These are phyloP conservation scores for Zygosaccharomyces gambellarensis DNA, from an alignment of 805 yeast genomes.

Conservation along the genomic window DNA sequence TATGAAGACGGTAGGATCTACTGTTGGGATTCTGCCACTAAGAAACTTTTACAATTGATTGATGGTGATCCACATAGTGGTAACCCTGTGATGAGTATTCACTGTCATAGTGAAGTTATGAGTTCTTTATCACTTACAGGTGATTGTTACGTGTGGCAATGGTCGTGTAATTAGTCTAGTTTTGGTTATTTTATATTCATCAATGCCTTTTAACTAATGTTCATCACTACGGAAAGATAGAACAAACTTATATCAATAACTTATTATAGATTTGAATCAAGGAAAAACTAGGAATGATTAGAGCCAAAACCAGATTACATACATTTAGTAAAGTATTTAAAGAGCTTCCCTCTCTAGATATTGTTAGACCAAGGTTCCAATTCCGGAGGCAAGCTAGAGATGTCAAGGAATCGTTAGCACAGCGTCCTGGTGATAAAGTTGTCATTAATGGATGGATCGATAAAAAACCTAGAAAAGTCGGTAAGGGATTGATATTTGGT, in stretches of 20 bases:
- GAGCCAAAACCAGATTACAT: constrained; percentile 5
- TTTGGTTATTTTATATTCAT: background rate
- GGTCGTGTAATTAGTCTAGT: constrained; percentile 9
- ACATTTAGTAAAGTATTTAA: constrained; percentile 7
- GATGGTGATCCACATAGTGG: constrained; percentile 12
- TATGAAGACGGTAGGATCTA: constrained; percentile 26
- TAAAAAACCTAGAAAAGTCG: constrained; percentile 63
- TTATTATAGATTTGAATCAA: background rate
- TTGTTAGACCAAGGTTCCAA: constrained; percentile 16
- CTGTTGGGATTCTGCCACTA: constrained; percentile 27
- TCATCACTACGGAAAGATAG: background rate
- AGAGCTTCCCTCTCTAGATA: constrained; percentile 13
- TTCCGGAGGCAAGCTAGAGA: constrained; percentile 13
- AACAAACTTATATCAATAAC: background rate
- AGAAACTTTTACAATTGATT: constrained; percentile 18
- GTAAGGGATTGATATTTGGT: constrained; percentile 64
- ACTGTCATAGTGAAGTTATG: constrained; percentile 18
- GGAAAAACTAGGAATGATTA: background rate
- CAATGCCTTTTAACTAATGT: background rate
- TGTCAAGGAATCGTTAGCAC: constrained; percentile 9
- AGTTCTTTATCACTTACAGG: constrained; percentile 28
- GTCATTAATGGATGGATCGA: constrained; percentile 82
- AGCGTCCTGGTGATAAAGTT: constrained; percentile 29
- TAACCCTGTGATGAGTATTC: constrained; percentile 26
- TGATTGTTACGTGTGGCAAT: constrained; percentile 27